phyloP scores from a whole-genome alignment of 140 eudicot species.

The Senecio squalidus region DNA sequence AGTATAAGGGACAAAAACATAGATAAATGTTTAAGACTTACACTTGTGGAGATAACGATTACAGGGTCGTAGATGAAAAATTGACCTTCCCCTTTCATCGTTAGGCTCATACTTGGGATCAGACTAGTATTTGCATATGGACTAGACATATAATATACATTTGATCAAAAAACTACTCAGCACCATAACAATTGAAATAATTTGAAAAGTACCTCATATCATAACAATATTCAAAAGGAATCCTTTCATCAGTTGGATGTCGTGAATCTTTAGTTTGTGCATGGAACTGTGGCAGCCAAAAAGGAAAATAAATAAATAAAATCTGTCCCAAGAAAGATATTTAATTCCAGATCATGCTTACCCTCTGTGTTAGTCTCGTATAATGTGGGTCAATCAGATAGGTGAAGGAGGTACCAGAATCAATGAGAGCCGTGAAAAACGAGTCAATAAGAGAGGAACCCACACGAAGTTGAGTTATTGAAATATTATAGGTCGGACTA shows the following conservation, averaged over 20 bases:
- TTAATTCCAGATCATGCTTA: too few species aligned
- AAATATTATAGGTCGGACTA: slow-evolving; percentile 81
- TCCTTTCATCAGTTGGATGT: slow-evolving; percentile 73
- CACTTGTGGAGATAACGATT: slow-evolving; percentile 71
- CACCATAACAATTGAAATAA: background rate
- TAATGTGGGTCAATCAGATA: slow-evolving; percentile 67
- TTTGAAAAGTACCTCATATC: slow-evolving; percentile 61
- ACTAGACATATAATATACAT: slow-evolving; percentile 34
- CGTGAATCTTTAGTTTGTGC: slow-evolving; percentile 55
- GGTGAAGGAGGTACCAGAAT: slow-evolving; percentile 90
- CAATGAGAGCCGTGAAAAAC: slow-evolving; percentile 71
- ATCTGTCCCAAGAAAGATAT: too few species aligned
- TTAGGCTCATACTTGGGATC: slow-evolving; percentile 66
- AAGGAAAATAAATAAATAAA: too few species aligned
- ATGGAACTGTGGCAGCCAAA: slow-evolving; percentile 48
- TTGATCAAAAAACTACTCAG: background rate
- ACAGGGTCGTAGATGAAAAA: slow-evolving; percentile 69
- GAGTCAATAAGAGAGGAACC: slow-evolving; percentile 58
- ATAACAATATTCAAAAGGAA: slow-evolving; percentile 90
- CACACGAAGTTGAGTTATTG: slow-evolving; percentile 60
- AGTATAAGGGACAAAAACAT: background rate
- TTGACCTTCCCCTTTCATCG: slow-evolving; percentile 78
- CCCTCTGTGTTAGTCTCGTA: slow-evolving; percentile 60
- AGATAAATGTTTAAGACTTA: slow-evolving; percentile 20
- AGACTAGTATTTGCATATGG: slow-evolving; percentile 61